Evolutionary conservation across 768 basidiomycete genomes (phyloP).

Genomic region (Leccinum variicolor): DNA sequence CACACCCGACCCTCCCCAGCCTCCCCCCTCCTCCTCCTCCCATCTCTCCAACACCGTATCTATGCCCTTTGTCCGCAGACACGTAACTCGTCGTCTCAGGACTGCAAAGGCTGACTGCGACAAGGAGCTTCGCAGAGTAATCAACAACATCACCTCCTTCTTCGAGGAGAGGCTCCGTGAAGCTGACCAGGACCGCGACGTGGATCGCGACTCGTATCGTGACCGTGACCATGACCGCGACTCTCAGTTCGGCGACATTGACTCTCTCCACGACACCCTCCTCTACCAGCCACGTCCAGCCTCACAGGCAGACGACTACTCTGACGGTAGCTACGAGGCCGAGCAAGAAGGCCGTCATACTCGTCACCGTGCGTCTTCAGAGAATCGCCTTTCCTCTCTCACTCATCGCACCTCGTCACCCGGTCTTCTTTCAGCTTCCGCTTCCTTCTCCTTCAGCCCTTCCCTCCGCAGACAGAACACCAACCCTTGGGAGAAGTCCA

Average conservation of each 20-base stretch:
- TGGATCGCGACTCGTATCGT: conserved; percentile 54
- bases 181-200: conserved; percentile 60
- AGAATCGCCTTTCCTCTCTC: conserved; percentile 44
- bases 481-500: conserved; percentile 62
- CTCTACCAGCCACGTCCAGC: conserved; percentile 53
- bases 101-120: conserved; percentile 96
- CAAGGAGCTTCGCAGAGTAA: conserved; percentile 91
- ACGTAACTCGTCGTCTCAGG: conserved; percentile 90
- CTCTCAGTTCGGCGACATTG: conserved; percentile 52
- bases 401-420: conserved; percentile 55
- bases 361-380: conserved; percentile 72
- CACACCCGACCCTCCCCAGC: conserved; percentile 52
- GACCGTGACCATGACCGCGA: conserved; percentile 55
- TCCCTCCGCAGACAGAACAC: conserved; percentile 64
- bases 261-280: conserved; percentile 60
- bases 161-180: conserved; percentile 89
- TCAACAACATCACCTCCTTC: conserved; percentile 90
- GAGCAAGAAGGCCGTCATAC: conserved; percentile 60
- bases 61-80: conserved; percentile 89
- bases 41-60: conserved; percentile 70
- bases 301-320: conserved; percentile 68
- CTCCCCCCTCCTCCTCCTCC: neutral
- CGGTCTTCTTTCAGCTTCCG: conserved; percentile 59
- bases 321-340: conserved; percentile 80
- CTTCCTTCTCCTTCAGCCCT: conserved; percentile 60